Evolutionary conservation across 2,329 filamentous ascomycete species (phyloP), one percentile per base, ranked within the genome.

Genomic region (Bipolaris oryzae): DNA sequence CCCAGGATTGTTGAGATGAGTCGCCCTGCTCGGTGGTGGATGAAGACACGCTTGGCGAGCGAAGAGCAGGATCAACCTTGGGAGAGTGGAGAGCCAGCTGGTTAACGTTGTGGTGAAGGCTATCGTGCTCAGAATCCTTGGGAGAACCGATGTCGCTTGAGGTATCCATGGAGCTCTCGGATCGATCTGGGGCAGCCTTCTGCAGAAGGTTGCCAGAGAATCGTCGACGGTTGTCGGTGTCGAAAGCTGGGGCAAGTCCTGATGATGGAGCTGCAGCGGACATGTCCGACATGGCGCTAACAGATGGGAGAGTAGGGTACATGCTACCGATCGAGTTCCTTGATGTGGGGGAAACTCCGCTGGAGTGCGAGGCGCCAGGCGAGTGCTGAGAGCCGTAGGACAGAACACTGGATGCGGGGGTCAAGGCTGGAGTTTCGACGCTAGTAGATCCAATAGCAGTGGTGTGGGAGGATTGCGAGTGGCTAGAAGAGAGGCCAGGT

Each of bases 341-440:
- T 11, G 84, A 85, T 42, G 84, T 81, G 1, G 89, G 89, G 48
- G 88, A 90, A 73, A 92, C 82, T 72, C 84, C 55, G 16, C 39
- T 88, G 56, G 52, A 55, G 49, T 50, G 75, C 73, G 37, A 82
- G n/a, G 89, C 91, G 25, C 88, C 86, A 63, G 90, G 90, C 6
- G 90, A 93, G 73, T 92, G 89, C 45, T 88, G 87, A 10, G 90
- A 91, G 37, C 86, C 87, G 78, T 92, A 92, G 0, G 90, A 92
- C 71, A 91, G 82, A 53, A 87, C 84, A 74, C 87, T 91, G 10
- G 88, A 90, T 0, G 89, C 88, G 7, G 90, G 90, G 2, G 90
- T 93, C 61, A 92, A 83, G 9, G 89, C 89, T 9, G 90, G 89
- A 13, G 90, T 93, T 60, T 90, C 88, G 38, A 64, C 77, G 64